These are phyloP conservation scores for Yamadazyma sp. DNA, from an alignment of 1,139 yeast species.

Conservation along the genomic window DNA sequence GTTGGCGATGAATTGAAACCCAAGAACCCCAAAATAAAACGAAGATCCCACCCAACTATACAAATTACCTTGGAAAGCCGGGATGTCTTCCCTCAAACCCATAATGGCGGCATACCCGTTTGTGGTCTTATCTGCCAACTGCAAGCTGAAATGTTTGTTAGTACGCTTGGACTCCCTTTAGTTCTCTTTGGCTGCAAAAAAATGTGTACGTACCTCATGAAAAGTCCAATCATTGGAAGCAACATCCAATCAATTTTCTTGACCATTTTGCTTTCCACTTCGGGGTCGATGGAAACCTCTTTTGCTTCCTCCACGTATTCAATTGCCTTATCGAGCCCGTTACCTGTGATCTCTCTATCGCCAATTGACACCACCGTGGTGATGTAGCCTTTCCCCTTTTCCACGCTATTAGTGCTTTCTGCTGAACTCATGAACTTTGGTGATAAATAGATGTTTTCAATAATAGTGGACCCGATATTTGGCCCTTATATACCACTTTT, in stretches of 20 bases:
- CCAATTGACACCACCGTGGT: slow-evolving; percentile 9
- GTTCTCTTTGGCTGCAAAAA: slow-evolving; percentile 4
- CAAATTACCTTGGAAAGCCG: slow-evolving; percentile 43
- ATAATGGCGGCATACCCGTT: slow-evolving; percentile 58
- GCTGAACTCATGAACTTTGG: slow-evolving; percentile 19
- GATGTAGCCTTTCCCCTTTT: slow-evolving; percentile 6
- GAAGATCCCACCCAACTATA: slow-evolving; percentile 57
- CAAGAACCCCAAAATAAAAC: slow-evolving; percentile 51
- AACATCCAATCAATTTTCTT: slow-evolving; percentile 53
- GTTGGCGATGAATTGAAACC: slow-evolving; percentile 46
- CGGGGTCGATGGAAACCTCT: slow-evolving; percentile 8
- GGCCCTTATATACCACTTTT: too few relatives aligned
- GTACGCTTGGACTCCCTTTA: too few relatives aligned
- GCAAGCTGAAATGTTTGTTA: too few relatives aligned
- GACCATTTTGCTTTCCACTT: slow-evolving; percentile 12
- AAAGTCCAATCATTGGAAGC: slow-evolving; percentile 53
- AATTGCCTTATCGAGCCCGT: slow-evolving; percentile 11
- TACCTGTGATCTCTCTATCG: slow-evolving; percentile 7
- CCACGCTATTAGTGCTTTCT: slow-evolving; percentile 13
- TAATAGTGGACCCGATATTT: too few relatives aligned
- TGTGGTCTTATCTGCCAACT: slow-evolving; percentile 64
- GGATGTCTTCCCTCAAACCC: slow-evolving; percentile 47
- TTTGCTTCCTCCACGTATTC: slow-evolving; percentile 8
- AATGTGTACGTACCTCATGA: slow-evolving; percentile 33
- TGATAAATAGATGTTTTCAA: slow-evolving; percentile 9